phyloP scores from a whole-genome alignment of 164 flowering plant genomes.

The Vitis cinerea region DNA sequence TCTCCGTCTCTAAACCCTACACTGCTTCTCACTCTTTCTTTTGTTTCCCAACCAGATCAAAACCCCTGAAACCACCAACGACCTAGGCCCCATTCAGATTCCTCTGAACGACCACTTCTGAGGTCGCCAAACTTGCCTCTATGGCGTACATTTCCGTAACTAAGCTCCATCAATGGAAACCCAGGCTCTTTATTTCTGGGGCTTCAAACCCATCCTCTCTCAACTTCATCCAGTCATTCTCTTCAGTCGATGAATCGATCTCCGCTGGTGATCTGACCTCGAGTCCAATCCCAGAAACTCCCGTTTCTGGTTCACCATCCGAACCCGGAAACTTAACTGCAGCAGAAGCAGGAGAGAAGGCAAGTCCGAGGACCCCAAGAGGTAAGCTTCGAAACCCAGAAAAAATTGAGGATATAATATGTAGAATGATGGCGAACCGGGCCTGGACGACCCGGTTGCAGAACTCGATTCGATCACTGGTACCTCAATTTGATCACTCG shows the following conservation, averaged over 20 bases:
- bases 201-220: slow-evolving; percentile 14
- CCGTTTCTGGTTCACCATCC: background rate
- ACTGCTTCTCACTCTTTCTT: no score
- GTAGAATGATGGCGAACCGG: slow-evolving; percentile 82
- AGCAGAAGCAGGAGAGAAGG: background rate
- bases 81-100: no score
- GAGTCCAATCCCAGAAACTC: background rate
- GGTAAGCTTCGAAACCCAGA: slow-evolving; percentile 56
- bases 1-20: no score
- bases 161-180: slow-evolving; percentile 13
- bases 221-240: slow-evolving; percentile 17
- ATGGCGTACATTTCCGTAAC: slow-evolving; percentile 23
- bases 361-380: slow-evolving; percentile 19
- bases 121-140: no score
- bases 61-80: no score
- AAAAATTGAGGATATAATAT: slow-evolving; percentile 58
- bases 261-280: background rate
- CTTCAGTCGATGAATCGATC: slow-evolving; percentile 13
- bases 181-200: slow-evolving; percentile 14
- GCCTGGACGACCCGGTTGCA: slow-evolving; percentile 90
- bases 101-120: no score
- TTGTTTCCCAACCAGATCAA: no score
- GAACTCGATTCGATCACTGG: slow-evolving; percentile 71
- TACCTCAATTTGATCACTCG: slow-evolving; percentile 61
- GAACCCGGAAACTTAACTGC: slow-evolving; percentile 11